Base-by-base conservation (phyloP, 305 asterid genomes). In the Solanum hybrid region DNA sequence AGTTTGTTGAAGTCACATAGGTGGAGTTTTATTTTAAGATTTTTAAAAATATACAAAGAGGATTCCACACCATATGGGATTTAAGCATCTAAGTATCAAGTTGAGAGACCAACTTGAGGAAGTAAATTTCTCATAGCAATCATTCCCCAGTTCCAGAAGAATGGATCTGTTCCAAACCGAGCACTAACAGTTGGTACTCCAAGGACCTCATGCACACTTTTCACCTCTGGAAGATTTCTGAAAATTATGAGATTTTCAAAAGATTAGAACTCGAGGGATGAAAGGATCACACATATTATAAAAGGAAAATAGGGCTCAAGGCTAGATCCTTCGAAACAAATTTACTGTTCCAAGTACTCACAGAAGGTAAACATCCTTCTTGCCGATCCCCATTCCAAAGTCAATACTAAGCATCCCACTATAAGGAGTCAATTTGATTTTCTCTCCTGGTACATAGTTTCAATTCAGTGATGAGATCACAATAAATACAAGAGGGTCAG, bases 401-500 rank as follows among this genome's bases (percentile, higher is more conserved):
- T 96, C 97, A 91, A 96, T 93, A 94, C 90, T 96, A 91, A 95
- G 95, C 98, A 95, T 94, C 90, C 98, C 98, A 90, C 98, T 96
- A 89, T 96, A 97, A 79, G 99, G 99, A 92, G 93, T 95, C 94
- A 95, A 90, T 91, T 92, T 95, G 92, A 94, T 90, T 94, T 94
- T 90, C 87, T 92, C 94, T 89, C 98, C 99, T 97, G 97, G 76
- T 81, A 90, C 87, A 88, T 72, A 20, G 73, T 87, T 86, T 34
- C 36, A 26, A 13, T 20, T 87, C 72, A 90, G 85, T 88, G 86
- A 72, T 88, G 14, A 89, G 87, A 80, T 84, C 31, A 6, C 61
- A 86, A 22, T 17, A 61, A 51, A 36, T 73, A 77, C 75, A 65
- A 22, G 14, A 13, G 2, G 76, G 32, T 36, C 3, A 80, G 38